Evolutionary conservation across 495 filamentous ascomycete genomes (phyloP).

Genomic region (Daldinia decipiens): DNA sequence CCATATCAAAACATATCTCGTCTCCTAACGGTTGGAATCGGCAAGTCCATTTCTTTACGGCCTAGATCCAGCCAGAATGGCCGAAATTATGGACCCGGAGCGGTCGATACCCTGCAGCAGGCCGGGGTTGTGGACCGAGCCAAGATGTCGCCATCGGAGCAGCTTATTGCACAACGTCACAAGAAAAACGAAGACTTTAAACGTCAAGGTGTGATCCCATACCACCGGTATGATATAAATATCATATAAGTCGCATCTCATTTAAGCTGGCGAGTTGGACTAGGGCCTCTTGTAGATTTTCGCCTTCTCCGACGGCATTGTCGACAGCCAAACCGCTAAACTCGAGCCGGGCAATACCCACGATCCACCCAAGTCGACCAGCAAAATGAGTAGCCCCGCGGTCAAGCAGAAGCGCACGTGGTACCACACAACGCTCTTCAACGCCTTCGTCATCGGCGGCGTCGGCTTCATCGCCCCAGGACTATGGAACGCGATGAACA

Average conservation of each 20-base stretch:
- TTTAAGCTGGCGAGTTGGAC: neutral
- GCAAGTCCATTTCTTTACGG: constrained; percentile 1
- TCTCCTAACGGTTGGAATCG: constrained; percentile 7
- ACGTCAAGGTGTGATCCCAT: neutral
- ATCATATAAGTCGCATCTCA: neutral
- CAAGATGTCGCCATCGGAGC: constrained; percentile 42
- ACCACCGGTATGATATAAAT: too few relatives aligned
- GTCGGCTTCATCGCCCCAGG: constrained; percentile 68
- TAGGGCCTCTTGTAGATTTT: neutral
- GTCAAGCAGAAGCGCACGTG: constrained; percentile 39
- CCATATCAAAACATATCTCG: neutral
- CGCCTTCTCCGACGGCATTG: too few relatives aligned
- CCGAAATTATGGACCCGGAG: constrained; percentile 16
- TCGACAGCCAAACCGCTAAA: too few relatives aligned
- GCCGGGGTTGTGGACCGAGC: constrained; percentile 25
- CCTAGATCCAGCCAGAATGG: constrained; percentile 12
- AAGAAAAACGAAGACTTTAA: neutral
- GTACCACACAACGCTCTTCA: constrained; percentile 66
- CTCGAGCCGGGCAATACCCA: neutral
- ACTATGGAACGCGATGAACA: constrained; percentile 68
- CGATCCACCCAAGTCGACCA: neutral
- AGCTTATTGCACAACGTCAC: constrained; percentile 29
- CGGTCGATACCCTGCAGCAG: constrained; percentile 6
- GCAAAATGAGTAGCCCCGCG: constrained; percentile 14
- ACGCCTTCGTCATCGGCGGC: constrained; percentile 64